Base-by-base conservation (phyloP, 2,329 filamentous ascomycete genomes). In the Chaetothyriales sp. region DNA sequence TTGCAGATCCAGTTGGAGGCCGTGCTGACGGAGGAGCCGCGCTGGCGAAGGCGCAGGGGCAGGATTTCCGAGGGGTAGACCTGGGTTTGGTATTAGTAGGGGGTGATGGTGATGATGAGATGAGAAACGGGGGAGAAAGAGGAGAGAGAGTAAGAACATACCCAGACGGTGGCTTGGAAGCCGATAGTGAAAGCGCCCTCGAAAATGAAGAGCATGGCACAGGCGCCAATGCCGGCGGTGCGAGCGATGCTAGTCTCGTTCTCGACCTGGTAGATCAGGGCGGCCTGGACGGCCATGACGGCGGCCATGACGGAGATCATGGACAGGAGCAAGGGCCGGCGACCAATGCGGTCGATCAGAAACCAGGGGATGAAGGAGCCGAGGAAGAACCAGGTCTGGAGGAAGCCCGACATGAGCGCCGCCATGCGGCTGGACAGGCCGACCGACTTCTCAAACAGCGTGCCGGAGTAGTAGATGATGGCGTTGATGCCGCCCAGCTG, bases 241-340 rank as follows among this genome's bases (percentile, higher is more conserved):
- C 10, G 18, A 22, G 22, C 28, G 15, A 28, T 26, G 25, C 26
- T 47, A 6, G 45, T 47, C 45, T 47, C 20, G 45, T 26, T 32
- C 45, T 22, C 12, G 20, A 47, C 20, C 19, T 47, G 26, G 45
- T 47, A 32, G 20, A 47, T 32, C 8, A 32, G 18, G n/a, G 9
- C 45, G 10, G 45, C 45, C 8, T 26, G 26, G 7, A 47, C 28
- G 10, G 71, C 67, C 5, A 75, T 61, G 26, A 85, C 72, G 1
- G 73, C 62, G 39, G 79, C 79, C 70, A 82, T 80, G 0, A 79
- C 79, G 42, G 76, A 67, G 0, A 79, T 79, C 50, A 84, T 84
- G 55, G 85, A 78, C 18, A 87, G 67, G 81, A 88, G 86, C 54
- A 87, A 74, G 60, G 78, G 77, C 18, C 83, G 75, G 28, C 84